Base-by-base conservation (phyloP, 108 stramenopile genomes). In the Asterionellopsis glacialis region DNA sequence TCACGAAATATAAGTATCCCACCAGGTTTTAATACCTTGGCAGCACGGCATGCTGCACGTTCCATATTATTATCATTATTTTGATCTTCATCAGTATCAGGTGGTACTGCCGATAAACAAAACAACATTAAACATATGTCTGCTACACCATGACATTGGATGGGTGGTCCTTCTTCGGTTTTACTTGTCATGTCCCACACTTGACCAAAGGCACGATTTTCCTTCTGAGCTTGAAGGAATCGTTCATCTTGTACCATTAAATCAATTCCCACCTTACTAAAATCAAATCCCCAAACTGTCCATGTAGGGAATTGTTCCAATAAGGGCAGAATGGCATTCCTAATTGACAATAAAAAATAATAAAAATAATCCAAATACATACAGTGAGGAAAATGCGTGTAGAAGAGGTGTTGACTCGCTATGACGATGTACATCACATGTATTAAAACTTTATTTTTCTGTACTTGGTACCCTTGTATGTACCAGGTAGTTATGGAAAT, bases 31-130 rank as follows among this genome's bases (percentile, higher is more conserved):
- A 95, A 50, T 26, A 80, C 76, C 12, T 51, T 54, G 0, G 77
- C 78, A 10, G 74, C 75, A 69, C 82, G 65, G 13, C 27, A 44
- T 39, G 77, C 86, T 3, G 85, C 87, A 39, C 44, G 28, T 41
- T 40, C 24, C 80, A 83, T 65, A 33, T 33, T 33, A 7, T 33
- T 2, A 5, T 59, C n/a, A n/a, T n/a, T n/a, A n/a, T n/a, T n/a
- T n/a, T n/a, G n/a, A n/a, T n/a, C n/a, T n/a, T n/a, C n/a, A n/a
- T n/a, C n/a, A n/a, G n/a, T 49, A 42, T 74, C 54, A n/a, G 28
- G 55, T 11, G 89, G 90, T 26, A 92, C 66, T 0, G 91, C 92
- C 9, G 90, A 91, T 25, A 96, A 72, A 57, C 92, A 89, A 72
- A 93, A 96, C 1, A 93, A 69, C 12, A 91, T 60, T 24, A 88